Percentiles rank a stretch among this genome's conserved stretches.
Conservation (phyloP, 345 rosid species). For the Cardiospermum halicacabum region DNA sequence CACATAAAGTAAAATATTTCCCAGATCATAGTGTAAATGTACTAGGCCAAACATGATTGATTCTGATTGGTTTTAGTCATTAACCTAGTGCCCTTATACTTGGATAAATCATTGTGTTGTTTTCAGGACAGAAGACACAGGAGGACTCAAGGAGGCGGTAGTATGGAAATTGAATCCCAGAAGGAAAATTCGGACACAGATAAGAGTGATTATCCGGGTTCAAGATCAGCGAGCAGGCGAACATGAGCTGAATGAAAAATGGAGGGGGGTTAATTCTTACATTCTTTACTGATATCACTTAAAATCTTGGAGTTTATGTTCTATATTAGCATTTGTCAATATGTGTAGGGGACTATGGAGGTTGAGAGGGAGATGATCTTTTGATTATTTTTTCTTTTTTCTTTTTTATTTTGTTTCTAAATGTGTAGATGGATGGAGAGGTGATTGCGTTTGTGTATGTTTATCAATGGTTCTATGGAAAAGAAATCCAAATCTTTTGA, state of each 20-base stretch:
- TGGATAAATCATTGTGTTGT: neutral
- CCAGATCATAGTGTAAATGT: neutral
- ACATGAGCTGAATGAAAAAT: conserved; percentile 10
- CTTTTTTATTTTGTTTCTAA: neutral
- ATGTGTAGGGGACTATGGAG: conserved; percentile 24
- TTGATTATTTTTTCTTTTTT: neutral
- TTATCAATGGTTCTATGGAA: conserved; percentile 15
- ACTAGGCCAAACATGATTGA: neutral
- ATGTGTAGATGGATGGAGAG: conserved; percentile 31
- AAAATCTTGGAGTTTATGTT: conserved; percentile 17
- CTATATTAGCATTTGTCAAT: conserved; percentile 29
- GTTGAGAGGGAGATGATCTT: conserved; percentile 16
- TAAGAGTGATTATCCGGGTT: conserved; percentile 45
- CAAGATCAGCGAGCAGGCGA: conserved; percentile 61
- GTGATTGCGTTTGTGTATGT: conserved; percentile 32
- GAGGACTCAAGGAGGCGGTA: conserved; percentile 54
- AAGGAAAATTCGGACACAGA: conserved; percentile 79
- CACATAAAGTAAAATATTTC: neutral
- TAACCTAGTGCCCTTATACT: neutral
- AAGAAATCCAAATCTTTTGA: conserved; percentile 11
- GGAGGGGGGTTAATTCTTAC: conserved; percentile 17
- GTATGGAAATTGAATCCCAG: conserved; percentile 67
- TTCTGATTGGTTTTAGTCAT: too few species aligned
- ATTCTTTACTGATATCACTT: neutral
- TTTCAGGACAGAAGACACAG: conserved; percentile 78